Percentiles rank a stretch among this genome's conserved stretches.
Conservation (phyloP, 768 basidiomycete species). For the Leccinum subtestaceum region DNA sequence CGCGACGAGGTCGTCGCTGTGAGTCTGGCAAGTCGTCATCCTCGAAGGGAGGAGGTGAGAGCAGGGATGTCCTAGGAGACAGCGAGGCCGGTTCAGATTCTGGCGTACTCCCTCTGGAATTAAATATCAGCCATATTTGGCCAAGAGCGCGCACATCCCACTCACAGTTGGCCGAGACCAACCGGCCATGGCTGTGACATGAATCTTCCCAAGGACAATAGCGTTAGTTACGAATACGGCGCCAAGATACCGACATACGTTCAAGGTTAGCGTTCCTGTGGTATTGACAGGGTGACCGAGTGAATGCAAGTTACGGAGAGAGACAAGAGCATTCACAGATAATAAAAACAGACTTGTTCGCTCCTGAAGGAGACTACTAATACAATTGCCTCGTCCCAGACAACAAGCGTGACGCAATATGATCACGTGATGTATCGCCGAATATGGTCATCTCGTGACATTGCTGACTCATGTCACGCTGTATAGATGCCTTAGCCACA, state of each 20-base stretch:
- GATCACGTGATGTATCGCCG: slow-evolving; percentile 14
- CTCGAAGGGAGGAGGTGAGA: slow-evolving; percentile 25
- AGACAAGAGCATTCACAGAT: slow-evolving; percentile 1
- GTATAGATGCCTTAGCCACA: slow-evolving; percentile 34
- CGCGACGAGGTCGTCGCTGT: slow-evolving; percentile 18
- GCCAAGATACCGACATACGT: slow-evolving; percentile 7
- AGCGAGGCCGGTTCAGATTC: slow-evolving; percentile 29
- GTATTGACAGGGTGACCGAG: background rate
- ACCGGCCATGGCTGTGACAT: slow-evolving; percentile 29
- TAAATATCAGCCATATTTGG: background rate
- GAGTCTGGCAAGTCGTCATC: slow-evolving; percentile 1
- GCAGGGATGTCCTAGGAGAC: slow-evolving; percentile 29
- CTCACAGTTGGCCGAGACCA: slow-evolving; percentile 20
- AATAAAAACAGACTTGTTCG: slow-evolving; percentile 11
- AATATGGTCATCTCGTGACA: slow-evolving; percentile 11
- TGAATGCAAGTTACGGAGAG: background rate
- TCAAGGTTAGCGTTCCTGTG: background rate
- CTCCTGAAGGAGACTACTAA: background rate
- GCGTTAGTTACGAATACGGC: slow-evolving; percentile 7
- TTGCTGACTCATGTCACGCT: slow-evolving; percentile 32
- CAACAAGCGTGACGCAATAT: slow-evolving; percentile 16
- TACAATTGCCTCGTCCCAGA: slow-evolving; percentile 6
- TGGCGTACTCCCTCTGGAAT: slow-evolving; percentile 15
- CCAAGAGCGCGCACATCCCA: background rate
- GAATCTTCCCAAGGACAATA: background rate